Evolutionary conservation across 257 asterid species (phyloP).

Genomic region (Ocimum tenuiflorum): DNA sequence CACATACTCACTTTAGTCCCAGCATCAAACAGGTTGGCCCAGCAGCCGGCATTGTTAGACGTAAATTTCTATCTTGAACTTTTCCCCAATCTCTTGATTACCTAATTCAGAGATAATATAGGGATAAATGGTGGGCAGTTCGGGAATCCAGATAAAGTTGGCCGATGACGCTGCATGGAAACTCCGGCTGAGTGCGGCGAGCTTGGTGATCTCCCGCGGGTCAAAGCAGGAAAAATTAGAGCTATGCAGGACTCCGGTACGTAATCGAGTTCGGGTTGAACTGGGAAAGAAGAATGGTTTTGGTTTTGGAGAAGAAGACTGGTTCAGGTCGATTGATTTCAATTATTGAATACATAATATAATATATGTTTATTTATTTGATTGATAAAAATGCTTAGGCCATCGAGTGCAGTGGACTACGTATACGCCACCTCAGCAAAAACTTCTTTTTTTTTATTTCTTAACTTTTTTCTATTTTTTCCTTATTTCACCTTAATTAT

Average conservation of each 20-base stretch:
- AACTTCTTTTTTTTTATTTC: too few species aligned
- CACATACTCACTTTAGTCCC: slow-evolving; percentile 60
- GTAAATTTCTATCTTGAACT: slow-evolving; percentile 49
- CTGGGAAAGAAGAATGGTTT: too few species aligned
- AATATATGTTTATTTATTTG: too few species aligned
- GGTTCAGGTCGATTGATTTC: too few species aligned
- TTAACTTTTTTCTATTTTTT: too few species aligned
- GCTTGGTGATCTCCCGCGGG: slow-evolving; percentile 66
- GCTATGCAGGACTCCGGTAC: slow-evolving; percentile 77
- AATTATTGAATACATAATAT: too few species aligned
- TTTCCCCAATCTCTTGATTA: slow-evolving; percentile 9
- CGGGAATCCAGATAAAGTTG: slow-evolving; percentile 68
- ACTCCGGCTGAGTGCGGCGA: slow-evolving; percentile 49
- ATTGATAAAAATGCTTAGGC: too few species aligned
- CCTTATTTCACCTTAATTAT: too few species aligned
- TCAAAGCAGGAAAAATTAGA: slow-evolving; percentile 47
- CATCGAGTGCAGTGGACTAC: too few species aligned
- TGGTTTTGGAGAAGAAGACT: too few species aligned
- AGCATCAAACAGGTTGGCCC: slow-evolving; percentile 41
- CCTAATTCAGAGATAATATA: slow-evolving; percentile 39
- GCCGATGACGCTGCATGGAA: slow-evolving; percentile 73
- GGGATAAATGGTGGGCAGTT: slow-evolving; percentile 50
- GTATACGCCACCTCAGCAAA: too few species aligned
- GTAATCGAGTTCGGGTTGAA: slow-evolving; percentile 45
- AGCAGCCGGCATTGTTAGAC: slow-evolving; percentile 46